These are phyloP conservation scores for Apiosordaria backusii DNA, from an alignment of 495 filamentous ascomycete species.

Conservation along the genomic window DNA sequence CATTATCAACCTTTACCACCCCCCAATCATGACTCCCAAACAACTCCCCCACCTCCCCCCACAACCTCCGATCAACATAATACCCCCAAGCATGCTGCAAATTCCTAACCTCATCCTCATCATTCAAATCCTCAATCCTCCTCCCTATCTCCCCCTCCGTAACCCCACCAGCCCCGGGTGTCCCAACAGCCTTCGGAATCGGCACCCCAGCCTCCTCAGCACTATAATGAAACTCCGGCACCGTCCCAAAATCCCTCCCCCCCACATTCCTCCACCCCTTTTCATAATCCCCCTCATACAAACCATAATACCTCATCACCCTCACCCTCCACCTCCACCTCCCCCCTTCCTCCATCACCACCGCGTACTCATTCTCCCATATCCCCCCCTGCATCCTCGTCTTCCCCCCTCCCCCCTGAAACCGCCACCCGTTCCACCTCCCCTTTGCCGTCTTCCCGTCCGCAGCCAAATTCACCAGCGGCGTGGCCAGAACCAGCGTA, in stretches of 20 bases:
- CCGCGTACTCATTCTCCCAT: slow-evolving; percentile 21
- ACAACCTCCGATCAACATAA: slow-evolving; percentile 26
- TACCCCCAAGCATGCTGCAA: slow-evolving; percentile 20
- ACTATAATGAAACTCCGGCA: slow-evolving; percentile 20
- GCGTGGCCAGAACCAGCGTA: slow-evolving; percentile 14
- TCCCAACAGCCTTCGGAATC: slow-evolving; percentile 6
- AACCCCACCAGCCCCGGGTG: neutral
- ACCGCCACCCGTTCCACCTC: slow-evolving; percentile 14
- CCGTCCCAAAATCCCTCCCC: slow-evolving; percentile 10
- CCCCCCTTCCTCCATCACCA: neutral
- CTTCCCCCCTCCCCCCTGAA: slow-evolving; percentile 15
- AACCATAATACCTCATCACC: slow-evolving; percentile 19
- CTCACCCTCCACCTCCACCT: slow-evolving; percentile 16
- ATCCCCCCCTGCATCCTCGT: slow-evolving; percentile 20
- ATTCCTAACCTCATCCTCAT: slow-evolving; percentile 25
- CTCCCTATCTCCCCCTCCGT: slow-evolving; percentile 11
- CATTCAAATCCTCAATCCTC: slow-evolving; percentile 20
- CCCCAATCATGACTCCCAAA: slow-evolving; percentile 12
- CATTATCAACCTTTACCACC: neutral
- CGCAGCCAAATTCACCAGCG: slow-evolving; percentile 17
- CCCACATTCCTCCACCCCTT: slow-evolving; percentile 21
- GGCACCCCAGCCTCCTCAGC: slow-evolving; percentile 18
- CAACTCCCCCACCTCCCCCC: slow-evolving; percentile 22
- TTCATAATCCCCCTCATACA: slow-evolving; percentile 16
- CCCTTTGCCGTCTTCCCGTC: slow-evolving; percentile 20